These are phyloP conservation scores for Nepenthes mirabilis DNA, from an alignment of 148 eudicot species.

Conservation along the genomic window DNA sequence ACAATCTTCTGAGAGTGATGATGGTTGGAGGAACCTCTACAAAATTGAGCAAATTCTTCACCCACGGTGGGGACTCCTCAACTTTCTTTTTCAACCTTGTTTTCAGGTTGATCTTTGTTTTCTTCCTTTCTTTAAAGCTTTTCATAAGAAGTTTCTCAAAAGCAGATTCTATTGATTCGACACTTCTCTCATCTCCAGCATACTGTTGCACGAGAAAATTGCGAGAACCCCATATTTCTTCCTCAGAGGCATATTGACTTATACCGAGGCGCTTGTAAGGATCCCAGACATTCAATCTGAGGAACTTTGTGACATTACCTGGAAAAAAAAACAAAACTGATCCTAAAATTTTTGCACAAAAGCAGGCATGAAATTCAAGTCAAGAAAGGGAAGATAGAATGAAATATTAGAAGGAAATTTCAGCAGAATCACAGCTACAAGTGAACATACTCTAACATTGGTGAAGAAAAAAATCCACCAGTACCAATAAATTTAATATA, in stretches of 20 bases:
- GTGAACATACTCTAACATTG: no score
- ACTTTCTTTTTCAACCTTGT: slow-evolving; percentile 79
- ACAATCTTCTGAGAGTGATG: slow-evolving; percentile 70
- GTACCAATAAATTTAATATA: no score
- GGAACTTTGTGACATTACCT: slow-evolving; percentile 51
- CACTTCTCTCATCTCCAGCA: slow-evolving; percentile 74
- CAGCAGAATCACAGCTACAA: no score
- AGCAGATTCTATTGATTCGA: slow-evolving; percentile 85
- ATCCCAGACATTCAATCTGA: slow-evolving; percentile 67
- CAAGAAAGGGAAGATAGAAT: no score
- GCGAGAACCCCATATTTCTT: slow-evolving; percentile 86
- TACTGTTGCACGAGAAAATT: slow-evolving; percentile 79
- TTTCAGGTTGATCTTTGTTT: slow-evolving; percentile 75
- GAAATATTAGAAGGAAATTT: no score
- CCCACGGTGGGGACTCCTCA: slow-evolving; percentile 95
- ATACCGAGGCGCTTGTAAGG: slow-evolving; percentile 94
- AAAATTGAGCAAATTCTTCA: slow-evolving; percentile 66
- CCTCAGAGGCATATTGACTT: slow-evolving; percentile 73
- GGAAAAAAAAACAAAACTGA: not conserved
- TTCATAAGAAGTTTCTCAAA: slow-evolving; percentile 77
- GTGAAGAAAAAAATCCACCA: no score
- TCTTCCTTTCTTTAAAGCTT: slow-evolving; percentile 70
- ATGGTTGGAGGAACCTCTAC: slow-evolving; percentile 78
- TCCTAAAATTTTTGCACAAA: slow-evolving; percentile 2
- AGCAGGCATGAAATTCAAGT: slow-evolving; percentile 2